Conservation (phyloP, 179 eudicot species). For the Silene noctiflora region DNA sequence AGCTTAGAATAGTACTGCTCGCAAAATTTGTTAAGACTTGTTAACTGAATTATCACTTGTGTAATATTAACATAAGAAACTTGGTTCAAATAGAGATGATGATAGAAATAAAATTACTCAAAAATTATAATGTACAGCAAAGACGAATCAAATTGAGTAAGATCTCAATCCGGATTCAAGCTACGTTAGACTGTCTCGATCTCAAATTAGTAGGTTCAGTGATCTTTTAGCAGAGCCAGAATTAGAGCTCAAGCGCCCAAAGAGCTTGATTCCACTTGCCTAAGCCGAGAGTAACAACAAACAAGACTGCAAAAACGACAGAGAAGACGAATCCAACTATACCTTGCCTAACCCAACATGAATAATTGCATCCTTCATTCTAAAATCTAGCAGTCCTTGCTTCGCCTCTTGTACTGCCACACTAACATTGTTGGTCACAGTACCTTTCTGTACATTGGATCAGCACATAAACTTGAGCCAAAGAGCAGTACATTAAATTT, state of each 20-base stretch:
- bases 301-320: neutral
- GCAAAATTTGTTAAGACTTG: neutral
- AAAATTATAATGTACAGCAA: neutral
- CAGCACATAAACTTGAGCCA: constrained; percentile 13
- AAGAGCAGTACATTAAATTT: neutral
- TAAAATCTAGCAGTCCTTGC: constrained; percentile 57
- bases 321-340: constrained; percentile 5
- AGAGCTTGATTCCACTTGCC: neutral
- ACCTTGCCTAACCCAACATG: constrained; percentile 97
- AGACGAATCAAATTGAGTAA: neutral
- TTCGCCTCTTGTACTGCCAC: constrained; percentile 76
- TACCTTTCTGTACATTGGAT: constrained; percentile 59
- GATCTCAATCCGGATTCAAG: neutral
- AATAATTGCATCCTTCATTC: constrained; percentile 85
- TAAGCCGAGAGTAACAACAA: neutral
- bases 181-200: neutral
- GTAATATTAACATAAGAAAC: neutral
- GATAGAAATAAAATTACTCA: neutral
- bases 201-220: neutral
- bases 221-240: neutral
- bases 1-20: neutral
- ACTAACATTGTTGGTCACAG: constrained; percentile 69
- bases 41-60: neutral
- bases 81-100: neutral
- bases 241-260: neutral